Evolutionary conservation across 345 rosid genomes (phyloP).

Genomic region (Linum lewisii): DNA sequence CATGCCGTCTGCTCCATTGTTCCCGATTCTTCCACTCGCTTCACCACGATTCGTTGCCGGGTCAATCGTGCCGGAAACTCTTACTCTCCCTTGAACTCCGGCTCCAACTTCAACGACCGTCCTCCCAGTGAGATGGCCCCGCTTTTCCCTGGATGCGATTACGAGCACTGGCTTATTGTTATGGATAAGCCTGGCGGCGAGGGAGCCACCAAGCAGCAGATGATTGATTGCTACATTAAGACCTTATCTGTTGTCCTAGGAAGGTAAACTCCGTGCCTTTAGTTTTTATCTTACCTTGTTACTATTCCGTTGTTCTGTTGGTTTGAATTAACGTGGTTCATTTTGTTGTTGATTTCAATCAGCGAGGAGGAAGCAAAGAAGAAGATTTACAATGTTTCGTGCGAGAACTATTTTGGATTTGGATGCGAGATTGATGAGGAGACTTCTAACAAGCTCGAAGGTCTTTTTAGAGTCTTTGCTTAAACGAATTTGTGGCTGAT

Average conservation of each 20-base stretch:
- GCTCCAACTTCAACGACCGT: constrained; percentile 83
- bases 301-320: not conserved
- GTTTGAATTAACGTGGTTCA: not conserved
- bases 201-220: constrained; percentile 77
- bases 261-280: constrained; percentile 26
- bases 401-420: constrained; percentile 93
- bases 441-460: constrained; percentile 86
- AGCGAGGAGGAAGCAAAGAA: constrained; percentile 93
- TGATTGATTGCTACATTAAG: constrained; percentile 82
- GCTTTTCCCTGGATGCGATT: constrained; percentile 89
- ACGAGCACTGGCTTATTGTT: constrained; percentile 92
- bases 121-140: constrained; percentile 97
- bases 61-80: constrained; percentile 68
- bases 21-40: constrained; percentile 21
- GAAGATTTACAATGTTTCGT: constrained; percentile 84
- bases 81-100: constrained; percentile 84
- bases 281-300: not conserved
- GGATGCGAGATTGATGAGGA: constrained; percentile 97
- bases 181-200: constrained; percentile 96
- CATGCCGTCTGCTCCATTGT: constrained; percentile 16
- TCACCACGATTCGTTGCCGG: constrained; percentile 50
- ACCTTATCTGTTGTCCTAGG: constrained; percentile 78
- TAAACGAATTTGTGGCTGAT: not conserved
- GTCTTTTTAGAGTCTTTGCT: constrained; percentile 18
- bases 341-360: not conserved